phyloP scores from a whole-genome alignment of 306 rosid genomes.

The Vigna trinervia region DNA sequence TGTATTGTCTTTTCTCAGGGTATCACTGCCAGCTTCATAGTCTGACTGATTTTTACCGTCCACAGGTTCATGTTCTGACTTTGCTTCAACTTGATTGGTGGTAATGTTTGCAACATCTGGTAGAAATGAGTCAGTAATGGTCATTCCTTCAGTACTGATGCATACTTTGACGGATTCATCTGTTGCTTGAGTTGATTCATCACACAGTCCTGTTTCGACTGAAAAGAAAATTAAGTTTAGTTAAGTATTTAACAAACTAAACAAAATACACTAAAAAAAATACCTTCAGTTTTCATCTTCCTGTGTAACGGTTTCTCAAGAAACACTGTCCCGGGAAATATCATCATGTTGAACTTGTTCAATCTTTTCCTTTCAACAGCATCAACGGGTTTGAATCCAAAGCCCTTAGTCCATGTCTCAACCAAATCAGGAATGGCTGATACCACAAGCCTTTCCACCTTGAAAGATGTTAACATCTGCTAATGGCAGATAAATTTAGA shows the following conservation, averaged over 20 bases:
- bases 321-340: slow-evolving; percentile 89
- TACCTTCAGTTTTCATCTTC: slow-evolving; percentile 54
- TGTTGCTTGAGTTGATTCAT: slow-evolving; percentile 42
- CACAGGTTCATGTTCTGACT: slow-evolving; percentile 42
- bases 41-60: slow-evolving; percentile 43
- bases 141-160: slow-evolving; percentile 36
- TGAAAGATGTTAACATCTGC: slow-evolving; percentile 80
- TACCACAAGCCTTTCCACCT: slow-evolving; percentile 88
- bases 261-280: slow-evolving; percentile 22
- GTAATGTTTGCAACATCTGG: slow-evolving; percentile 38
- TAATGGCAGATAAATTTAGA: slow-evolving; percentile 41
- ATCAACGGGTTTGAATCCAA: slow-evolving; percentile 76
- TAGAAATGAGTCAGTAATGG: slow-evolving; percentile 38
- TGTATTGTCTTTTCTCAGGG: slow-evolving; percentile 12
- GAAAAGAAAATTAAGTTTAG: slow-evolving; percentile 31
- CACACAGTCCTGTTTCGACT: slow-evolving; percentile 43
- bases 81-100: slow-evolving; percentile 34
- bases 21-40: slow-evolving; percentile 37
- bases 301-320: slow-evolving; percentile 70
- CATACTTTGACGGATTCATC: slow-evolving; percentile 43
- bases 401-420: slow-evolving; percentile 92
- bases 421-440: slow-evolving; percentile 90
- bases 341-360: slow-evolving; percentile 81
- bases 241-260: neutral
- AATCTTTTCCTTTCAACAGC: slow-evolving; percentile 68